These are phyloP conservation scores for Ophiostoma novo-ulmi DNA, from an alignment of 2,329 filamentous ascomycete genomes.

Conservation along the genomic window DNA sequence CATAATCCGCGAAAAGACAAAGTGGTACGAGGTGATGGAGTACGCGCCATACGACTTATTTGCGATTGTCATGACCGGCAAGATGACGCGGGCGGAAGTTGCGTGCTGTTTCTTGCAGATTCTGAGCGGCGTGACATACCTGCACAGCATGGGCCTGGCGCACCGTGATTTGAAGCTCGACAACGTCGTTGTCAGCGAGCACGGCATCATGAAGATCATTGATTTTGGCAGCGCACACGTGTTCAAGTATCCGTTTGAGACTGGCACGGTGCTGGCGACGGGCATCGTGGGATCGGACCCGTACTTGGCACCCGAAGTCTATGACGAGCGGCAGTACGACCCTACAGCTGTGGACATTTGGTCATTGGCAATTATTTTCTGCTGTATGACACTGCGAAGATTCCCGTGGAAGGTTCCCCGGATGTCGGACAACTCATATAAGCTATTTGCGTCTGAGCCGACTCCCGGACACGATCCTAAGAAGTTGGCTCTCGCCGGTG, in stretches of 20 bases:
- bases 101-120: constrained; percentile 92
- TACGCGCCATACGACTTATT: constrained; percentile 95
- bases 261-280: constrained; percentile 71
- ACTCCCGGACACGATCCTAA: constrained; percentile 64
- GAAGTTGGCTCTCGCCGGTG: constrained; percentile 43
- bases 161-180: constrained; percentile 95
- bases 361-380: constrained; percentile 98
- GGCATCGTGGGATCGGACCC: constrained; percentile 81
- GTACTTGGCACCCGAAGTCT: constrained; percentile 94
- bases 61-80: constrained; percentile 97
- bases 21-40: constrained; percentile 99
- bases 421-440: constrained; percentile 87
- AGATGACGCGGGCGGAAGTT: constrained; percentile 88
- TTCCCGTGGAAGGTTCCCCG: constrained; percentile 98
- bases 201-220: constrained; percentile 98
- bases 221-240: constrained; percentile 97
- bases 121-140: constrained; percentile 84
- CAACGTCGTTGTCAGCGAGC: constrained; percentile 94
- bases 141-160: constrained; percentile 90
- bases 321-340: constrained; percentile 89
- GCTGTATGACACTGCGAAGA: constrained; percentile 91
- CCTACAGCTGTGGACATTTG: constrained; percentile 92
- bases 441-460: constrained; percentile 81
- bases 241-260: constrained; percentile 96
- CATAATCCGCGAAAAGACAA: constrained; percentile 87